phyloP scores from a whole-genome alignment of 1,284 basidiomycete species.

The Neonothopanus nambi region DNA sequence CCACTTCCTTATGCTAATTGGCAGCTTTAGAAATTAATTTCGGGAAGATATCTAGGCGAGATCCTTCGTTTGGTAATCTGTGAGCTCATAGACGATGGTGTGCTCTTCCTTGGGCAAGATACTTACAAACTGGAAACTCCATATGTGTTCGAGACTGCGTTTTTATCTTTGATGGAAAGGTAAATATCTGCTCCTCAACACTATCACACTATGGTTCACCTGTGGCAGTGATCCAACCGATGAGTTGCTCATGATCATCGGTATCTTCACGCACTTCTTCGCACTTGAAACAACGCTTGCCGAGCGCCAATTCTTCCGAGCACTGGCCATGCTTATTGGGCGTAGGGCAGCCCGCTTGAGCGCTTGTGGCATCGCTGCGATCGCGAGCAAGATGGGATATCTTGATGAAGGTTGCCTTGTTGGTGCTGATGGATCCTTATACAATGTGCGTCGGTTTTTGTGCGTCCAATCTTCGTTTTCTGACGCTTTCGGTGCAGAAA shows the following conservation, averaged over 20 bases:
- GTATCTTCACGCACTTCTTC: slow-evolving; percentile 96
- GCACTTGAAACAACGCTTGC: slow-evolving; percentile 91
- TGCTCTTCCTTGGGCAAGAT: slow-evolving; percentile 96
- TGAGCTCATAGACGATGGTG: slow-evolving; percentile 96
- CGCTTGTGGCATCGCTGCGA: slow-evolving; percentile 92
- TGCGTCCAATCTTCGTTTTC: not conserved
- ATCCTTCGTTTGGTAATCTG: slow-evolving; percentile 92
- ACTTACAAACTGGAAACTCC: slow-evolving; percentile 96
- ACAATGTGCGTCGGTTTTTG: slow-evolving; percentile 66
- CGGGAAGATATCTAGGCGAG: slow-evolving; percentile 96
- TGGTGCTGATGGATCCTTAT: slow-evolving; percentile 90
- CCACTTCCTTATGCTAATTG: not conserved
- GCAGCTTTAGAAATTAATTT: slow-evolving; percentile 90
- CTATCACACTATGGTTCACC: not conserved
- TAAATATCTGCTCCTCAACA: slow-evolving; percentile 28
- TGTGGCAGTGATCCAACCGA: slow-evolving; percentile 87
- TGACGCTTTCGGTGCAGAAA: slow-evolving; percentile 58
- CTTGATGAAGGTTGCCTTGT: slow-evolving; percentile 88
- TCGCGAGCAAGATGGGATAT: slow-evolving; percentile 90
- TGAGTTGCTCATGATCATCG: slow-evolving; percentile 93
- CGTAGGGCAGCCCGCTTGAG: slow-evolving; percentile 85
- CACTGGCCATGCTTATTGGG: slow-evolving; percentile 89
- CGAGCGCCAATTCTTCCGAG: slow-evolving; percentile 94
- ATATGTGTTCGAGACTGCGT: slow-evolving; percentile 94
- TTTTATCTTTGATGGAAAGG: slow-evolving; percentile 95